Evolutionary conservation across 2,329 filamentous ascomycete species (phyloP).

Genomic region (Fusarium musae): DNA sequence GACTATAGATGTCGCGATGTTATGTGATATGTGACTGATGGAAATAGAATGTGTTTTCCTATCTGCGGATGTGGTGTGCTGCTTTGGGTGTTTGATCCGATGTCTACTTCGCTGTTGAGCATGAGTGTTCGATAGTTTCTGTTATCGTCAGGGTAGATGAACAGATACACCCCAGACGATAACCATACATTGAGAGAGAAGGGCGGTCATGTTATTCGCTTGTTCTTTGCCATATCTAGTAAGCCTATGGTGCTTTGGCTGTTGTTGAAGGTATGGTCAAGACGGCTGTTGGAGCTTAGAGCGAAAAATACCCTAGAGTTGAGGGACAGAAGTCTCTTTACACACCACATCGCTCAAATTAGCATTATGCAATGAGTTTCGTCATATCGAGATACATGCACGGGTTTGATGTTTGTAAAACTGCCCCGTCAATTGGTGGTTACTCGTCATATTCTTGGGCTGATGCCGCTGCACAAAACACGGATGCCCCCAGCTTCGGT

Average conservation of each 20-base stretch:
- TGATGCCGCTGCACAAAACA: too few species aligned
- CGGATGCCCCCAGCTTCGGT: too few species aligned
- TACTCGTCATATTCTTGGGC: accelerated
- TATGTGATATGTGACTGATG: background rate
- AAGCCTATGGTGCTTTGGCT: accelerated
- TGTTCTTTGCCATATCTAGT: accelerated
- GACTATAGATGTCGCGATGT: too few species aligned
- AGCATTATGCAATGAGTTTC: background rate
- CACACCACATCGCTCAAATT: too few species aligned
- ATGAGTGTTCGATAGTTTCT: accelerated
- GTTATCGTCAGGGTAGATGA: accelerated
- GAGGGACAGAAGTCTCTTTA: accelerated
- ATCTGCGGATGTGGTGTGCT: too few species aligned
- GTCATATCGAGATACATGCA: background rate
- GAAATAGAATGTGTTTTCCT: background rate
- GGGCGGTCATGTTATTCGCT: accelerated
- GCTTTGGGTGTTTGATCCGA: too few species aligned
- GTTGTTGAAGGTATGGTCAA: background rate
- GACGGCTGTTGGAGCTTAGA: background rate
- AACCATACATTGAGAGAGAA: accelerated
- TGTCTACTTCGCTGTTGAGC: accelerated
- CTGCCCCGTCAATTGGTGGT: accelerated
- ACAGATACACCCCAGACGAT: background rate
- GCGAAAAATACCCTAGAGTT: background rate
- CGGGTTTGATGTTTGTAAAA: background rate